These are phyloP conservation scores for Plasmopara halstedii DNA, from an alignment of 352 stramenopile genomes.

Conservation along the genomic window DNA sequence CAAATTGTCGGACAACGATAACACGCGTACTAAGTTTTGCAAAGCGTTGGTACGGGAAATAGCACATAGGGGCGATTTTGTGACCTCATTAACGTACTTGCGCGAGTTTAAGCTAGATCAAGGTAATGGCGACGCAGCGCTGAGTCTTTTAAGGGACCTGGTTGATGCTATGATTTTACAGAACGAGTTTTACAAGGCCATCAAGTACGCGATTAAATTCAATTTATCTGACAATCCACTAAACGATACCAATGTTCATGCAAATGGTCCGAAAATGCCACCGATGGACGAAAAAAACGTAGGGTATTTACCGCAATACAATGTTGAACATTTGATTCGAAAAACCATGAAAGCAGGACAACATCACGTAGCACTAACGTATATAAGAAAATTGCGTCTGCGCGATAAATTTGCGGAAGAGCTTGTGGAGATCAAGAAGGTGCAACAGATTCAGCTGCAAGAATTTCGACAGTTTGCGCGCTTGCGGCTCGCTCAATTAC, in stretches of 20 bases:
- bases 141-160: conserved; percentile 40
- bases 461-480: conserved; percentile 60
- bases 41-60: conserved; percentile 53
- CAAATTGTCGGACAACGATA: conserved; percentile 47
- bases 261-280: conserved; percentile 7
- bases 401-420: conserved; percentile 49
- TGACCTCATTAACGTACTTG: conserved; percentile 53
- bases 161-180: conserved; percentile 63
- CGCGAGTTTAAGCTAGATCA: conserved; percentile 75
- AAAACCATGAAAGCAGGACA: conserved; percentile 54
- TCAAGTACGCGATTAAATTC: conserved; percentile 86
- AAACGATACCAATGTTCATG: conserved; percentile 21
- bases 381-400: conserved; percentile 78
- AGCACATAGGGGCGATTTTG: conserved; percentile 58
- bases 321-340: conserved; percentile 42
- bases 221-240: conserved; percentile 36
- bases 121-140: conserved; percentile 24
- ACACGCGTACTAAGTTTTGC: conserved; percentile 29
- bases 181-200: conserved; percentile 80
- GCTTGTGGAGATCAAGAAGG: conserved; percentile 47
- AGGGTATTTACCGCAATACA: conserved; percentile 34
- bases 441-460: conserved; percentile 34
- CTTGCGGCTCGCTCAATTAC: conserved; percentile 37
- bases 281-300: conserved; percentile 14
- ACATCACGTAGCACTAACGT: conserved; percentile 64